Conservation (phyloP, 2,329 filamentous ascomycete genomes). For the Juglanconis sp. region DNA sequence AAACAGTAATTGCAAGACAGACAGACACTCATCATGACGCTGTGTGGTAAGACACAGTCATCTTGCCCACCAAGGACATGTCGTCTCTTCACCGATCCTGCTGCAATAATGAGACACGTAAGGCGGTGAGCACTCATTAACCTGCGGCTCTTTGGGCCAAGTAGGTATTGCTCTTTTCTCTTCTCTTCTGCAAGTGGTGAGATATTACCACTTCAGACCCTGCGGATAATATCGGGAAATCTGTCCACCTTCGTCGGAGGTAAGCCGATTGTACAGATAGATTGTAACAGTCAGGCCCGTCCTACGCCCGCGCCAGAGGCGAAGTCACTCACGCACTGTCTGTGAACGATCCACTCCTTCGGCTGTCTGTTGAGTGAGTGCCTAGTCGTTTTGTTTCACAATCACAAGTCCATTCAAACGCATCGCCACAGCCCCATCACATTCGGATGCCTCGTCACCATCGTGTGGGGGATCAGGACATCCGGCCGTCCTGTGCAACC, state of each 20-base stretch:
- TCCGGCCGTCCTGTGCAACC: not conserved
- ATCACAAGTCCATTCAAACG: not conserved
- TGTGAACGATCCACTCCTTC: not conserved
- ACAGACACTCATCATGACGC: too few relatives aligned
- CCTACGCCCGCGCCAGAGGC: slow-evolving; percentile 1
- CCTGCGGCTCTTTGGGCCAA: not conserved
- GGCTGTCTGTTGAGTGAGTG: not conserved
- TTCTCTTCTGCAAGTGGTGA: not conserved
- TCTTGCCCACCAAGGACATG: too few relatives aligned
- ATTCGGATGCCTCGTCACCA: not conserved
- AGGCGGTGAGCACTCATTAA: not conserved
- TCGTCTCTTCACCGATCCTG: too few relatives aligned
- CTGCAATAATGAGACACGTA: not conserved
- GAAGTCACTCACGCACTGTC: not conserved
- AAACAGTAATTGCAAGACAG: too few relatives aligned
- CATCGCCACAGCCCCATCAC: not conserved
- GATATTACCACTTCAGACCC: not conserved
- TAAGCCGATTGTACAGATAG: not conserved
- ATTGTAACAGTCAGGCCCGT: not conserved
- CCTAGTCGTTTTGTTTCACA: not conserved
- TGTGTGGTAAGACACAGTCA: too few relatives aligned
- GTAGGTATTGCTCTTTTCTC: not conserved
- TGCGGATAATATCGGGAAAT: not conserved
- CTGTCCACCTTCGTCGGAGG: not conserved
- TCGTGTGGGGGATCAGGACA: not conserved